phyloP scores from a whole-genome alignment of 2,329 filamentous ascomycete genomes.

The Diaporthe citri region DNA sequence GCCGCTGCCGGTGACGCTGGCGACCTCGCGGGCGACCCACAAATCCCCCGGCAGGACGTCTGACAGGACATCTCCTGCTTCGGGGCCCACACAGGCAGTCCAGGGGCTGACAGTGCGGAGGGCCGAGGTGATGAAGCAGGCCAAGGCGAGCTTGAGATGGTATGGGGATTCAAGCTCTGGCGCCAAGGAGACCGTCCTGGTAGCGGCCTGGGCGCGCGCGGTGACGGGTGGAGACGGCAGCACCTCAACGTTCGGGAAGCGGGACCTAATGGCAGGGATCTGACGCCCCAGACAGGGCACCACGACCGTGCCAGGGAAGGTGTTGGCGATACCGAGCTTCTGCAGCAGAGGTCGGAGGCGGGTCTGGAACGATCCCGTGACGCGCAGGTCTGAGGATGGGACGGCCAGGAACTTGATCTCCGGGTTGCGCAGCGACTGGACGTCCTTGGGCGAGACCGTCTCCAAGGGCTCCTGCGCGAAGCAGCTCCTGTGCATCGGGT shows the following conservation, averaged over 20 bases:
- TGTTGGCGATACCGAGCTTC: constrained; percentile 4
- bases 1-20: constrained; percentile 22
- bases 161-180: constrained; percentile 20
- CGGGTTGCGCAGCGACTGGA: constrained; percentile 6
- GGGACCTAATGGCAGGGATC: constrained; percentile 24
- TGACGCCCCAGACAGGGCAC: constrained; percentile 18
- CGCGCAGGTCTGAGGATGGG: background rate
- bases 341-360: constrained; percentile 9
- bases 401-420: constrained; percentile 8
- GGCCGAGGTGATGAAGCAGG: constrained; percentile 27
- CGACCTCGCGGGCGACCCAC: constrained; percentile 23
- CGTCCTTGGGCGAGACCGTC: background rate
- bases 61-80: constrained; percentile 4
- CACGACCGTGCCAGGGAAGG: constrained; percentile 1
- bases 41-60: background rate
- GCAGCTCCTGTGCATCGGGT: constrained; percentile 29
- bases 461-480: constrained; percentile 11
- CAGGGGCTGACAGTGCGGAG: constrained; percentile 8
- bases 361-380: constrained; percentile 9
- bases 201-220: constrained; percentile 28
- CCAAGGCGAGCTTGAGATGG: constrained; percentile 18
- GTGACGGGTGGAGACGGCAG: constrained; percentile 13
- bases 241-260: constrained; percentile 13
- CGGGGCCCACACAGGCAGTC: constrained; percentile 19
- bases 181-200: constrained; percentile 19